phyloP scores from a whole-genome alignment of 352 stramenopile genomes.

The Pythium biforme region DNA sequence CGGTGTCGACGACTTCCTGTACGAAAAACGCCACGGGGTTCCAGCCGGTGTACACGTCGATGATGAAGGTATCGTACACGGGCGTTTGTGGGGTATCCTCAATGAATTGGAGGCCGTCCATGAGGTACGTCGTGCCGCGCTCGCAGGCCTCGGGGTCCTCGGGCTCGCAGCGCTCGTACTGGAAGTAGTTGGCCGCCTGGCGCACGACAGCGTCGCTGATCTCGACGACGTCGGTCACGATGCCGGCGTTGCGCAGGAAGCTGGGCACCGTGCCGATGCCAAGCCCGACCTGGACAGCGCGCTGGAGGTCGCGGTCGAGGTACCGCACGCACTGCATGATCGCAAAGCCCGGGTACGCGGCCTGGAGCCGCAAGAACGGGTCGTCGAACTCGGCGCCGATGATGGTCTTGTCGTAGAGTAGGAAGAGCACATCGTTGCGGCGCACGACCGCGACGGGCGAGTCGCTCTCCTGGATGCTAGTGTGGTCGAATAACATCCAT shows the following conservation, averaged over 20 bases:
- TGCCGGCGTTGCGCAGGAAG: slow-evolving; percentile 56
- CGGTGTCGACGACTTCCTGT: slow-evolving; percentile 46
- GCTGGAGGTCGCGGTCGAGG: slow-evolving; percentile 38
- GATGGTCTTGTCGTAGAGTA: slow-evolving; percentile 77
- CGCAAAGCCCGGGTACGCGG: slow-evolving; percentile 73
- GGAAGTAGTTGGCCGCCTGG: slow-evolving; percentile 66
- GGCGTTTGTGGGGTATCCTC: slow-evolving; percentile 34
- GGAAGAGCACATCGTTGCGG: slow-evolving; percentile 46
- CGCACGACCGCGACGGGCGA: slow-evolving; percentile 63
- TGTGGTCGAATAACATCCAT: too few relatives aligned
- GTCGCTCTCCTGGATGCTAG: slow-evolving; percentile 32
- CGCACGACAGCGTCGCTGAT: slow-evolving; percentile 67
- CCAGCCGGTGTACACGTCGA: slow-evolving; percentile 70
- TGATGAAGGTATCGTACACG: slow-evolving; percentile 56
- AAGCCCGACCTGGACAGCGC: slow-evolving; percentile 63
- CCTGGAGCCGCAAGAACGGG: slow-evolving; percentile 50
- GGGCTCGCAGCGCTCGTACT: slow-evolving; percentile 58
- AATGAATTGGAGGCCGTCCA: slow-evolving; percentile 65
- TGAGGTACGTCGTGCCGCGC: slow-evolving; percentile 58
- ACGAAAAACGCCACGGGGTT: slow-evolving; percentile 74
- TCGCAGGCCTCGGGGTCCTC: slow-evolving; percentile 40
- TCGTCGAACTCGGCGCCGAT: slow-evolving; percentile 81
- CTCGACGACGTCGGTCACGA: slow-evolving; percentile 76
- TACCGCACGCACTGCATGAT: slow-evolving; percentile 79
- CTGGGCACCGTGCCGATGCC: slow-evolving; percentile 69